These are phyloP conservation scores for Protomyces inouyei DNA, from an alignment of 1,139 yeast genomes.

Conservation along the genomic window DNA sequence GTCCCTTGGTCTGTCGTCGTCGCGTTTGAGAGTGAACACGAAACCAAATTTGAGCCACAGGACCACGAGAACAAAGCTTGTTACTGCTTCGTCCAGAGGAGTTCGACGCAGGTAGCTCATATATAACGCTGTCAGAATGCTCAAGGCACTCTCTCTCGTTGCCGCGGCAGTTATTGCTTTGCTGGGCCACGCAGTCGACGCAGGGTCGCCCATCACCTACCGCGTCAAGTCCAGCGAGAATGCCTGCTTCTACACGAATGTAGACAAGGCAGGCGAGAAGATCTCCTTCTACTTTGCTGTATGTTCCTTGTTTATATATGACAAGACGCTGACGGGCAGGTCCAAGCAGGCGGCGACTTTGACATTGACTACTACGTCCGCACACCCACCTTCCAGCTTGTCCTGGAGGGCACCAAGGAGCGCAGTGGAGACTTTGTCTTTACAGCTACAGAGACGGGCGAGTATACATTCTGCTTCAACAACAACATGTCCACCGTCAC, in stretches of 20 bases:
- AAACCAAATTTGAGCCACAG: no score
- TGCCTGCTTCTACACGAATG: constrained; percentile 73
- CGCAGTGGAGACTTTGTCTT: constrained; percentile 84
- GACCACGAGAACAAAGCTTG: no score
- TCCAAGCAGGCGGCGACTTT: constrained; percentile 83
- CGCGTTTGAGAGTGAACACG: no score
- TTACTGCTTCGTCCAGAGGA: no score
- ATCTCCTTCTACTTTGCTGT: constrained; percentile 82
- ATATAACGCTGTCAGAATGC: no score
- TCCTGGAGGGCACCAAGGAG: constrained; percentile 59
- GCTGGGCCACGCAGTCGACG: neutral
- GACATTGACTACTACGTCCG: constrained; percentile 74
- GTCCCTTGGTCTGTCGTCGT: no score
- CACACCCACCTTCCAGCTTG: constrained; percentile 59
- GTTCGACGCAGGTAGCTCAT: no score
- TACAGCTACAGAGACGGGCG: constrained; percentile 66
- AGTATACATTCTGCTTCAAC: constrained; percentile 86
- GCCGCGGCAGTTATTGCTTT: no score
- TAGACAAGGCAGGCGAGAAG: constrained; percentile 57
- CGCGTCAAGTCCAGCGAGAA: constrained; percentile 66
- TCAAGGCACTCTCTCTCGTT: no score
- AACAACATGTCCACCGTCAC: constrained; percentile 83
- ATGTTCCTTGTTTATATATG: neutral
- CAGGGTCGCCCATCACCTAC: constrained; percentile 21
- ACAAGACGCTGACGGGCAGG: constrained; percentile 23